These are phyloP conservation scores for Phyllosticta citriasiana DNA, from an alignment of 2,329 filamentous ascomycete genomes.

Conservation along the genomic window DNA sequence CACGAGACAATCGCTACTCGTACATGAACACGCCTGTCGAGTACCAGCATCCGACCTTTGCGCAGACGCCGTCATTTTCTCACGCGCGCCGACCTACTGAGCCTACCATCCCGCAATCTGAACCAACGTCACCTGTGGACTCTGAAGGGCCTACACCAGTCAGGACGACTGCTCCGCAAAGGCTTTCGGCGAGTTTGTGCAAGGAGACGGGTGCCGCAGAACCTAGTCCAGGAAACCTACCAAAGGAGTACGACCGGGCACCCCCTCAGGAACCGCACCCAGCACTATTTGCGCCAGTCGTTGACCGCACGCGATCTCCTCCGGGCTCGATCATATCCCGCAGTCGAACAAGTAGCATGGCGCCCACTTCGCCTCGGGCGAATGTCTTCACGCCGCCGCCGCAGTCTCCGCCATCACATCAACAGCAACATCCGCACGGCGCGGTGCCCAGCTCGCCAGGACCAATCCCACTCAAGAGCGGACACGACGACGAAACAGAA, in stretches of 20 bases:
- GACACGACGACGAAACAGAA: conserved; percentile 13
- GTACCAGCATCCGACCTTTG: conserved; percentile 19
- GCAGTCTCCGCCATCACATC: conserved; percentile 19
- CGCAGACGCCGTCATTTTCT: conserved; percentile 15
- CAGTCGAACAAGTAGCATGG: conserved; percentile 24
- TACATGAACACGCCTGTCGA: conserved; percentile 27
- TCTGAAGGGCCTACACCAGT: background rate
- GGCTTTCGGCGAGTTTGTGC: conserved; percentile 13
- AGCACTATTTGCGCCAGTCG: conserved; percentile 11
- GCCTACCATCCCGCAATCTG: conserved; percentile 17
- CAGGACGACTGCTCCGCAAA: conserved; percentile 13
- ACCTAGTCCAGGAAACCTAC: background rate
- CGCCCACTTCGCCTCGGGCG: conserved; percentile 21
- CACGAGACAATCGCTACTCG: conserved; percentile 20
- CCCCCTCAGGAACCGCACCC: conserved; percentile 15
- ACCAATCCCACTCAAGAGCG: conserved; percentile 17
- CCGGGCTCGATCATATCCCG: conserved; percentile 13
- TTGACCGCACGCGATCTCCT: conserved; percentile 3
- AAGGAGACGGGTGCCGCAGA: conserved; percentile 9
- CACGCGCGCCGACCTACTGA: conserved; percentile 12
- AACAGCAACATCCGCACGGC: conserved; percentile 16
- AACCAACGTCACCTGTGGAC: conserved; percentile 16
- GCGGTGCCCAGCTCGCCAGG: conserved; percentile 19
- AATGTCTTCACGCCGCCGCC: conserved; percentile 13
- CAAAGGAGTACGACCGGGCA: conserved; percentile 17